These are phyloP conservation scores for Arthroderma sp. DNA, from an alignment of 2,329 filamentous ascomycete species.

Conservation along the genomic window DNA sequence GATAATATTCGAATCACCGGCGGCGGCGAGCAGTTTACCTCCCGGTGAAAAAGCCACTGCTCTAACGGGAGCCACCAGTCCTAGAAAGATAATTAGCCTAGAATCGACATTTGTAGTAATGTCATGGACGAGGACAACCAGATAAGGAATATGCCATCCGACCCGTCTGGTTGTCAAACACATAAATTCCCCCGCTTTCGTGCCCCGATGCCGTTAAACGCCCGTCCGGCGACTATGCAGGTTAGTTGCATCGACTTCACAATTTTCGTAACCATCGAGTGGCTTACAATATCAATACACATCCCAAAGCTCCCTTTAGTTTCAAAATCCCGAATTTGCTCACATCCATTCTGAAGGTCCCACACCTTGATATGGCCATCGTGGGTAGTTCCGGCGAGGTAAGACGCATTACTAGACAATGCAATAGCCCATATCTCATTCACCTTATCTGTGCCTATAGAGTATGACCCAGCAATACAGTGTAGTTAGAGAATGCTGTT, in stretches of 20 bases:
- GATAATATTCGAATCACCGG: conserved; percentile 78
- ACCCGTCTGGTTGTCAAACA: conserved; percentile 87
- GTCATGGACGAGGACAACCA: conserved; percentile 36
- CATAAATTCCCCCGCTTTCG: conserved; percentile 79
- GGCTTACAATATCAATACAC: conserved; percentile 60
- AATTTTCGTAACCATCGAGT: not conserved
- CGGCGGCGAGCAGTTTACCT: conserved; percentile 71
- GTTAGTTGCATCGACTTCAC: not conserved
- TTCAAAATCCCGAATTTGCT: conserved; percentile 70
- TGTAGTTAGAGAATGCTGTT: not conserved
- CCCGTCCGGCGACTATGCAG: conserved; percentile 52
- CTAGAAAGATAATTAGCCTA: conserved; percentile 33
- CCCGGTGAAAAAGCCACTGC: conserved; percentile 78
- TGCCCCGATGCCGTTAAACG: conserved; percentile 82
- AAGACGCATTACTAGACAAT: conserved; percentile 69
- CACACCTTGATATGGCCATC: conserved; percentile 84
- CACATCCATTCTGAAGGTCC: conserved; percentile 47
- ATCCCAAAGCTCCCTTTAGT: conserved; percentile 88
- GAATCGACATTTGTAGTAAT: too few relatives aligned
- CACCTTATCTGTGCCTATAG: conserved; percentile 42
- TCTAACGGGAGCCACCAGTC: conserved; percentile 75
- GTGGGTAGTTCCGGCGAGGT: conserved; percentile 73
- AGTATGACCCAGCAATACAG: not conserved
- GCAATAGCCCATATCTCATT: conserved; percentile 80
- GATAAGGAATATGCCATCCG: conserved; percentile 75